Percentiles rank a stretch among this genome's conserved stretches.
These are phyloP conservation scores for Rasamsonia emersonii DNA, from an alignment of 2,329 filamentous ascomycete species.

Conservation along the genomic window DNA sequence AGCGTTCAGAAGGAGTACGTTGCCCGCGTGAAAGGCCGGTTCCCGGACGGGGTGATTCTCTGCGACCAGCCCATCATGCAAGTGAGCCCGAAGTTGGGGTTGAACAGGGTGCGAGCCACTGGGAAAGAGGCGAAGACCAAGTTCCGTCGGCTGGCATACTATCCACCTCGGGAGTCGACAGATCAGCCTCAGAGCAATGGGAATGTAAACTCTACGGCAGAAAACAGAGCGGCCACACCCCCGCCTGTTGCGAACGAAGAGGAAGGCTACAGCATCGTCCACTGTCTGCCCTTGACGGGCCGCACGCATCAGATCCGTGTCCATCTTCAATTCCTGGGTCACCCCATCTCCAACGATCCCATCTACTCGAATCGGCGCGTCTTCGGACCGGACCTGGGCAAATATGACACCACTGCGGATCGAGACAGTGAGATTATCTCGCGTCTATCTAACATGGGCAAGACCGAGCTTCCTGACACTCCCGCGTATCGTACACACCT, in stretches of 20 bases:
- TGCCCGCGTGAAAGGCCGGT: slow-evolving; percentile 80
- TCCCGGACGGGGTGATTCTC: slow-evolving; percentile 82
- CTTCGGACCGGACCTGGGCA: slow-evolving; percentile 74
- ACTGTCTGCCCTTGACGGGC: slow-evolving; percentile 86
- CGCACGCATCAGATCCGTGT: slow-evolving; percentile 92
- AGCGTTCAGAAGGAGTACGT: slow-evolving; percentile 94
- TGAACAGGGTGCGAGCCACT: slow-evolving; percentile 89
- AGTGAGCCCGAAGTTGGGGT: slow-evolving; percentile 87
- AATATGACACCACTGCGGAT: slow-evolving; percentile 56
- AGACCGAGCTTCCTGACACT: slow-evolving; percentile 82
- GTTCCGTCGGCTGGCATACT: slow-evolving; percentile 89
- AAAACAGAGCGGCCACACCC: slow-evolving; percentile 20
- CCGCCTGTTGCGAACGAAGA: slow-evolving; percentile 33
- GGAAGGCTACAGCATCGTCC: slow-evolving; percentile 85
- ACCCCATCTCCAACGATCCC: slow-evolving; percentile 94
- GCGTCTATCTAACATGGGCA: slow-evolving; percentile 81
- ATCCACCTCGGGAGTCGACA: slow-evolving; percentile 49
- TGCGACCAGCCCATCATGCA: slow-evolving; percentile 90
- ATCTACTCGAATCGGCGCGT: slow-evolving; percentile 94
- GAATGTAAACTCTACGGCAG: slow-evolving; percentile 13
- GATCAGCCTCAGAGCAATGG: slow-evolving; percentile 15
- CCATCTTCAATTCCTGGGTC: slow-evolving; percentile 86
- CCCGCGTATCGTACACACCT: slow-evolving; percentile 66
- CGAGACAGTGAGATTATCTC: slow-evolving; percentile 86
- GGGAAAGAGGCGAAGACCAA: slow-evolving; percentile 86